These are phyloP conservation scores for Epichloe glyceriae DNA, from an alignment of 2,329 filamentous ascomycete species.

Conservation along the genomic window DNA sequence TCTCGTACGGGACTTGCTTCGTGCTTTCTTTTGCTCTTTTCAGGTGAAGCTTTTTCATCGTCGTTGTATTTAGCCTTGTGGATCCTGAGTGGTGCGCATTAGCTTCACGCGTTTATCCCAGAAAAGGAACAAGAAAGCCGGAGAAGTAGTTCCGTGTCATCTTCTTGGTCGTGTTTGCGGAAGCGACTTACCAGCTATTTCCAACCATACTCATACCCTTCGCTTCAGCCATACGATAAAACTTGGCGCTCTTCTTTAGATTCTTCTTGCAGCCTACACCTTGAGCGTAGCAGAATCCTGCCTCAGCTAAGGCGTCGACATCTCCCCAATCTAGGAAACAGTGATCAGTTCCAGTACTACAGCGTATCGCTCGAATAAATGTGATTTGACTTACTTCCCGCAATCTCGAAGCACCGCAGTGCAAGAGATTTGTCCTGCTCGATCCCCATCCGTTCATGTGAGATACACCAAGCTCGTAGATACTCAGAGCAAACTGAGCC, in stretches of 20 bases:
- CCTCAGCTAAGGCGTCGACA: constrained; percentile 83
- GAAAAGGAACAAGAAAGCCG: background rate
- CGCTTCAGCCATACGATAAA: constrained; percentile 80
- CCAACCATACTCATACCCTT: constrained; percentile 97
- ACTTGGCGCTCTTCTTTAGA: constrained; percentile 81
- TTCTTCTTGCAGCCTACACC: constrained; percentile 93
- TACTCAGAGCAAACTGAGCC: constrained; percentile 86
- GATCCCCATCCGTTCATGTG: constrained; percentile 97
- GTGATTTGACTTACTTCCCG: constrained; percentile 49
- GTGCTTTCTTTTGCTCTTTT: constrained; percentile 44
- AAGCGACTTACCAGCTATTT: constrained; percentile 74
- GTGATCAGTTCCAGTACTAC: background rate
- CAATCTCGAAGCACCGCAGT: constrained; percentile 90
- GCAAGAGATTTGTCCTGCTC: constrained; percentile 82
- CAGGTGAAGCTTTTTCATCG: constrained; percentile 32
- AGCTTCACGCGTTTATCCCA: background rate
- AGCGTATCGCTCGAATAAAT: too few species aligned
- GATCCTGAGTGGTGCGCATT: constrained; percentile 48
- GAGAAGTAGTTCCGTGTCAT: background rate
- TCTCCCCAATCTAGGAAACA: constrained; percentile 67
- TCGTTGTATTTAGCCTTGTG: constrained; percentile 91
- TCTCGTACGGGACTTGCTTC: constrained; percentile 65
- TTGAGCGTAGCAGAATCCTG: constrained; percentile 91
- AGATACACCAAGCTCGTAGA: constrained; percentile 91
- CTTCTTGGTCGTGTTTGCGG: background rate